These are phyloP conservation scores for Colletotrichum spinosum DNA, from an alignment of 2,329 filamentous ascomycete species.

Conservation along the genomic window DNA sequence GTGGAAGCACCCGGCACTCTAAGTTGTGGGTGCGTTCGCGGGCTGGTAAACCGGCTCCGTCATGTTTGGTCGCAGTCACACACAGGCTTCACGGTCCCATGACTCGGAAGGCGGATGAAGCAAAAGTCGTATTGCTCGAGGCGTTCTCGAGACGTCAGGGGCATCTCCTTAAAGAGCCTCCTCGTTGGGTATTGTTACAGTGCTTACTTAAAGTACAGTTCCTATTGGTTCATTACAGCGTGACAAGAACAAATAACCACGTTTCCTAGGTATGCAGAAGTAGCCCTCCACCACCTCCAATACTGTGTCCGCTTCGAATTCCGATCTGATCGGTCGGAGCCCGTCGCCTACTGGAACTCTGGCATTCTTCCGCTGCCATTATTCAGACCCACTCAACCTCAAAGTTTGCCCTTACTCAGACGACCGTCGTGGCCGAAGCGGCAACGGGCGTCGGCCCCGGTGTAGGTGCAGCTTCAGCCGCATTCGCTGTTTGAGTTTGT, in stretches of 20 bases:
- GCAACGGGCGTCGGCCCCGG: slow-evolving; percentile 2
- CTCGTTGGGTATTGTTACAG: slow-evolving; percentile 24
- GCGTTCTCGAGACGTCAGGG: slow-evolving; percentile 6
- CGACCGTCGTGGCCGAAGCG: slow-evolving; percentile 16
- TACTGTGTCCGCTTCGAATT: slow-evolving; percentile 26
- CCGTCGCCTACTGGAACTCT: slow-evolving; percentile 7
- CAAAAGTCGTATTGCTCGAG: slow-evolving; percentile 3
- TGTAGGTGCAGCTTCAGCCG: slow-evolving; percentile 12
- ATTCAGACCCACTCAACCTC: slow-evolving; percentile 9
- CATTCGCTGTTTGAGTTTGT: slow-evolving; percentile 19
- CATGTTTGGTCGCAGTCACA: neutral
- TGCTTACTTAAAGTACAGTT: slow-evolving; percentile 15
- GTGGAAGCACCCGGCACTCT: neutral
- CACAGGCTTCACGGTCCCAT: neutral
- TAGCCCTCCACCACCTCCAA: neutral
- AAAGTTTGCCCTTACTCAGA: slow-evolving; percentile 23
- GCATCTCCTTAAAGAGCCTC: neutral
- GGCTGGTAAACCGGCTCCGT: slow-evolving; percentile 5
- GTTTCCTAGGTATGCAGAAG: neutral
- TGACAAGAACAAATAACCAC: slow-evolving; percentile 5
- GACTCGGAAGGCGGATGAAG: neutral
- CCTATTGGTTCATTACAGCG: slow-evolving; percentile 11
- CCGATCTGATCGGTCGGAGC: slow-evolving; percentile 31
- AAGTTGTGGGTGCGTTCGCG: slow-evolving; percentile 8
- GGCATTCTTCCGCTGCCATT: slow-evolving; percentile 2